Base-by-base conservation (phyloP, 306 rosid genomes). In the Quercus wislizeni region DNA sequence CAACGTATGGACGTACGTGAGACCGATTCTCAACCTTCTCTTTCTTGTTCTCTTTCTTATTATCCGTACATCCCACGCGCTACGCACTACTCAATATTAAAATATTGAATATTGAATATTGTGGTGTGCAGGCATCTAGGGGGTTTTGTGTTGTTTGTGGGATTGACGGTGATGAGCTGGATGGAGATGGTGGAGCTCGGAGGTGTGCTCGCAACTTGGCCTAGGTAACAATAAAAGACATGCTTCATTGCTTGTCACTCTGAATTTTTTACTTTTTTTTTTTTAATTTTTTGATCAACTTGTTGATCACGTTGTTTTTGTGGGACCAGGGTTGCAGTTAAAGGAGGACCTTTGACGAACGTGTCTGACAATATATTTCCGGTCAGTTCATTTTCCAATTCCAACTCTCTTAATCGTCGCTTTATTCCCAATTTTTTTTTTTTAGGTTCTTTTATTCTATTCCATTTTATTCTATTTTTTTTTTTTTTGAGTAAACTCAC, bases 1-100 rank as follows among this genome's bases (percentile, higher is more conserved):
- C 27, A 95, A 95, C 83, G 81, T 95, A 76, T 95, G 99, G 99
- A 91, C 92, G 98, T 92, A 17, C 81, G 92, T 57, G 15, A 27
- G 27, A 8, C 33, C 41, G 46, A 30, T 51, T 41, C 65, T 15
- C 46, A 41, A 41, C 12, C 46, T 35, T 6, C 0, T 8, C 0
- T 38, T 1, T 38, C 43, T 6, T 1, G 0, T 35, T 6, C 2
- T 8, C 0, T 38, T 1, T 38, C 43, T 6, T 7, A 0, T 41
- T 8, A 38, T 38, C 6, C 0, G 38, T 33, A 33, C 7, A 5
- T 5, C 46, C 8, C 3, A 11, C 12, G 12, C 11, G 5, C 7
- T 35, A 2, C 46, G 12, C 46, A 41, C 2, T 8, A 2, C 1
- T 7, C 12, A 41, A 41, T 2, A 41, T 41, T 41, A 41, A 41